Percentiles rank a stretch among this genome's conserved stretches.
These are phyloP conservation scores for Moricandia arvensis DNA, from an alignment of 345 rosid species.

Conservation along the genomic window DNA sequence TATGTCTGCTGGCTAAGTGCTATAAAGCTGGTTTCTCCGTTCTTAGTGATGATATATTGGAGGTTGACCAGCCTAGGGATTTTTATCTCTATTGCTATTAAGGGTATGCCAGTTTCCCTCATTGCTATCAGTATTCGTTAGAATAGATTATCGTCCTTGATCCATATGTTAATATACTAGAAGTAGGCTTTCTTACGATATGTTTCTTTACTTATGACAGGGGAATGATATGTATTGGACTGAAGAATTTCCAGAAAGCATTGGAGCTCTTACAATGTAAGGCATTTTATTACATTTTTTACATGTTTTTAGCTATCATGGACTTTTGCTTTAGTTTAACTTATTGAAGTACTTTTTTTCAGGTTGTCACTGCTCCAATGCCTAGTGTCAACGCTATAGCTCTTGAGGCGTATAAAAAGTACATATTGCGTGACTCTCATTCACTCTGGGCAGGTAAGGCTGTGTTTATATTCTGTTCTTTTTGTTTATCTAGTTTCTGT, in stretches of 20 bases:
- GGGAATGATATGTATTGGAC: conserved; percentile 96
- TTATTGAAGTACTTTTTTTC: conserved; percentile 21
- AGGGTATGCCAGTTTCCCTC: conserved; percentile 54
- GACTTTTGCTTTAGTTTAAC: conserved; percentile 13
- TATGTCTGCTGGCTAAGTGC: conserved; percentile 71
- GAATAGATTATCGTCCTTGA: not conserved
- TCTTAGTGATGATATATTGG: conserved; percentile 80
- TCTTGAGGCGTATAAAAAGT: conserved; percentile 90
- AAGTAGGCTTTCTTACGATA: not conserved
- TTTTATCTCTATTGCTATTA: conserved; percentile 88
- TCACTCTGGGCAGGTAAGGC: conserved; percentile 71
- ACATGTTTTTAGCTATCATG: not conserved
- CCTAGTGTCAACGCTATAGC: conserved; percentile 72
- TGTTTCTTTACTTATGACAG: conserved; percentile 40
- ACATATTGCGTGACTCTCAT: conserved; percentile 80
- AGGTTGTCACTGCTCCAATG: conserved; percentile 98
- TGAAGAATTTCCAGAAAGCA: conserved; percentile 73
- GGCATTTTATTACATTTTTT: not conserved
- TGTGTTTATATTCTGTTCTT: not conserved
- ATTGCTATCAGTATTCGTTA: conserved; percentile 7
- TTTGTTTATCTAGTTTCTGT: not conserved
- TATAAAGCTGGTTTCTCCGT: conserved; percentile 77
- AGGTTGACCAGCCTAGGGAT: conserved; percentile 88
- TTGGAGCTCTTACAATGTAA: conserved; percentile 89
- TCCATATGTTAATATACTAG: not conserved